Evolutionary conservation across 495 filamentous ascomycete species (phyloP).

Genomic region (Aeminium ludgeri): DNA sequence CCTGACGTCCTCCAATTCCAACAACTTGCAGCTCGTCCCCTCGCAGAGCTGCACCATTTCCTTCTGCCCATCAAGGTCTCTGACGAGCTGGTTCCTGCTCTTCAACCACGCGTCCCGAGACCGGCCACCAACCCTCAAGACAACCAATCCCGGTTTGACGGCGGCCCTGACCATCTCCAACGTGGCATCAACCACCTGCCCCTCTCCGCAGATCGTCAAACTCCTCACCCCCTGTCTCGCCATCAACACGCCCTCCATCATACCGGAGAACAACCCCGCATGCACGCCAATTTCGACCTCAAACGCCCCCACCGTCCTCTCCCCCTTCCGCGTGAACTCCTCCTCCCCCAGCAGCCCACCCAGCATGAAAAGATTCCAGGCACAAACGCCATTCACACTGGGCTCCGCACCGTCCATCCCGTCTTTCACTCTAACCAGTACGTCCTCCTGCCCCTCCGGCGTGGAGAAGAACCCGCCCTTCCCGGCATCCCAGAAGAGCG

Average conservation of each 20-base stretch:
- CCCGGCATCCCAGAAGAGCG: constrained; percentile 28
- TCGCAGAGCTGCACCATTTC: constrained; percentile 28
- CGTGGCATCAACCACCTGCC: constrained; percentile 18
- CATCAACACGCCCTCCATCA: constrained; percentile 60
- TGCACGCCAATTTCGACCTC: constrained; percentile 82
- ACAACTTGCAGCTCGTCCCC: constrained; percentile 19
- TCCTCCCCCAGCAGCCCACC: constrained; percentile 51
- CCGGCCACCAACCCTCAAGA: constrained; percentile 19
- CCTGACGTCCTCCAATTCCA: constrained; percentile 8
- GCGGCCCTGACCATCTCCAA: constrained; percentile 14
- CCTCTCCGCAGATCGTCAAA: constrained; percentile 22
- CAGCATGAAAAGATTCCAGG: constrained; percentile 68
- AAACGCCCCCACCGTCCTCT: constrained; percentile 65
- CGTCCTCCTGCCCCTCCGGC: constrained; percentile 42
- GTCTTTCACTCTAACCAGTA: constrained; percentile 77
- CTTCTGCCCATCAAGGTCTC: constrained; percentile 18
- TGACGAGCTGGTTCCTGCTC: constrained; percentile 24
- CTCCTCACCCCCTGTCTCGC: constrained; percentile 42
- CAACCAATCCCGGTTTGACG: constrained; percentile 14
- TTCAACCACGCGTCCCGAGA: constrained; percentile 22
- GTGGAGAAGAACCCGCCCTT: constrained; percentile 81
- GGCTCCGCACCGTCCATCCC: constrained; percentile 85
- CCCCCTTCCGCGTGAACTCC: constrained; percentile 29
- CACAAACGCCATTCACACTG: constrained; percentile 70
- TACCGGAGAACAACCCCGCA: constrained; percentile 68